phyloP scores from a whole-genome alignment of 805 yeast species.

The Pichia rugopelliculosa region DNA sequence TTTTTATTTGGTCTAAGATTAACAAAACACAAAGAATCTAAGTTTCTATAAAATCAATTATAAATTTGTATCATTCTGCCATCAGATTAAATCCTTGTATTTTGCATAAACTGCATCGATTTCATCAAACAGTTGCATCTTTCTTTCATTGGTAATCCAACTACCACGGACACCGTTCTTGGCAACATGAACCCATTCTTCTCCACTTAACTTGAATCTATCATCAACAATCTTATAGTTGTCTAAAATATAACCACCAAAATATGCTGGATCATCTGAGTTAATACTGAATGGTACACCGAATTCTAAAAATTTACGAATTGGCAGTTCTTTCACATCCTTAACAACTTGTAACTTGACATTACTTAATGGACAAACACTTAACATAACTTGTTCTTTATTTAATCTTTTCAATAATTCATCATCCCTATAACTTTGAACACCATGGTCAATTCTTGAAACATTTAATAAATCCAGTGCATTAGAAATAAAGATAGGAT shows the following conservation, averaged over 20 bases:
- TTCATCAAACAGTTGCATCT: slow-evolving; percentile 36
- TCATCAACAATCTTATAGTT: slow-evolving; percentile 63
- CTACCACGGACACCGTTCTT: slow-evolving; percentile 63
- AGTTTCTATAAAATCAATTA: no score
- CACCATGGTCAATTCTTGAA: slow-evolving; percentile 76
- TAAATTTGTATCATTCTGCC: not conserved
- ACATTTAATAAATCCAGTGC: slow-evolving; percentile 55
- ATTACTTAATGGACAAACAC: slow-evolving; percentile 75
- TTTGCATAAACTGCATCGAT: slow-evolving; percentile 36
- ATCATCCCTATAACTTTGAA: slow-evolving; percentile 51
- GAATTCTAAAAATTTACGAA: slow-evolving; percentile 49
- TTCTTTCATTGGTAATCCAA: slow-evolving; percentile 56
- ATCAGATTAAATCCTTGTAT: slow-evolving; percentile 15
- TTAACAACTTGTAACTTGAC: slow-evolving; percentile 68
- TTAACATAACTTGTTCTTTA: slow-evolving; percentile 45
- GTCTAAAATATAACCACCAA: slow-evolving; percentile 78
- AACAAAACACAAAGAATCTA: no score
- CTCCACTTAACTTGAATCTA: slow-evolving; percentile 52
- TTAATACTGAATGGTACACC: slow-evolving; percentile 69
- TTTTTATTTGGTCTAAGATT: no score
- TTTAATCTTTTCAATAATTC: slow-evolving; percentile 53
- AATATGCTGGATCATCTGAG: slow-evolving; percentile 76
- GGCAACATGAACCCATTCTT: slow-evolving; percentile 60
- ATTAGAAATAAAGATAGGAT: slow-evolving; percentile 53
- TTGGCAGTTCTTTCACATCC: slow-evolving; percentile 61